Base-by-base conservation (phyloP, 116 monocot genomes). In the Phalaenopsis hybrid region DNA sequence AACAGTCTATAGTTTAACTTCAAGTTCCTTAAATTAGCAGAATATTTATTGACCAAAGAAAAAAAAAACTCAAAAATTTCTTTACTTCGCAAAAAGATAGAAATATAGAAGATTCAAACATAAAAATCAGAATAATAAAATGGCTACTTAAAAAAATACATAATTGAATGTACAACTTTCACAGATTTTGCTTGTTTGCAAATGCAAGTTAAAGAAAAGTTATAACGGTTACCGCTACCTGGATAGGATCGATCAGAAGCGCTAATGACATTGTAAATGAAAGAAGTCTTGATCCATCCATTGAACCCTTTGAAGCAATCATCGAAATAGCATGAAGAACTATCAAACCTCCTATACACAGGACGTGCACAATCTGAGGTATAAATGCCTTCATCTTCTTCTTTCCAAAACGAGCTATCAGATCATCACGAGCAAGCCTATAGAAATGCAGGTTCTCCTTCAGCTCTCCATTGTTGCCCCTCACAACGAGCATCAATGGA, bases 361-460 rank as follows among this genome's bases (percentile, higher is more conserved):
- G 74, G 10, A 86, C 25, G 57, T 91, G 92, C 45, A 91, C 48
- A 28, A 85, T 65, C 61, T 94, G 91, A 82, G 96, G 96, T 87
- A 96, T 86, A 15, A 96, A 69, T 41, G 89, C 88, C 88, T 94
- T 92, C 88, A 94, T 90, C 81, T 88, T 94, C 88, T 85, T 94
- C 86, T 92, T 94, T 63, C 67, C 83, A 79, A 96, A 74, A 44
- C 65, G 84, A 20, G 79, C 80, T 18, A 73, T 43, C 18, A 90
- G 59, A 84, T 92, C 89, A 87, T 87, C 81, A 73, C 77, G 65
- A 4, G 88, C 92, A 86, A 94, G 86, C 57, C 77, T 88, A 79
- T 85, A 91, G 68, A 96, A 92, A 46, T 86, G 78, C 12, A 58
- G 79, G 59, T 86, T 84, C 80, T 96, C 96, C 80, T 84, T 92